Percentiles rank a stretch among this genome's conserved stretches.
These are phyloP conservation scores for Mycena vitilis DNA, from an alignment of 768 basidiomycete genomes.

Conservation along the genomic window DNA sequence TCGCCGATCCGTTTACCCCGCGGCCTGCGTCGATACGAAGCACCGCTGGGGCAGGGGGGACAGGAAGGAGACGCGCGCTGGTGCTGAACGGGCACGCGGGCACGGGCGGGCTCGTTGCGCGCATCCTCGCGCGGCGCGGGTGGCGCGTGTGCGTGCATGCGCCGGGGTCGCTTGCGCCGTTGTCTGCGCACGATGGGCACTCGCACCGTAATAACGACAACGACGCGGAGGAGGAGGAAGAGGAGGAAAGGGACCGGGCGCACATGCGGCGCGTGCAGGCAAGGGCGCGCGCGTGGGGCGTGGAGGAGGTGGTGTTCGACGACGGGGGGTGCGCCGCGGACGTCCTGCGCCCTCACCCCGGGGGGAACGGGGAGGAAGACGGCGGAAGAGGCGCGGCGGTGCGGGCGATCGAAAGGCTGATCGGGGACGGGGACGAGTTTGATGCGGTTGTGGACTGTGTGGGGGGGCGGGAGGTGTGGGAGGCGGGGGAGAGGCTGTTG, in stretches of 20 bases:
- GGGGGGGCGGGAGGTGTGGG: constrained; percentile 85
- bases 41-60: background rate
- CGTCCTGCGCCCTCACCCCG: constrained; percentile 18
- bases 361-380: constrained; percentile 42
- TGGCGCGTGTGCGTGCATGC: constrained; percentile 83
- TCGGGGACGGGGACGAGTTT: constrained; percentile 68
- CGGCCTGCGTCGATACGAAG: constrained; percentile 1
- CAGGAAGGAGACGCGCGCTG: constrained; percentile 53
- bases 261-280: constrained; percentile 63
- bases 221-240: constrained; percentile 41
- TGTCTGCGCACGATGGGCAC: too few species aligned
- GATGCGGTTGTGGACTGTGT: constrained; percentile 88
- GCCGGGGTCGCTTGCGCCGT: constrained; percentile 46
- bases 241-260: constrained; percentile 51
- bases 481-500: constrained; percentile 75
- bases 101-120: constrained; percentile 78
- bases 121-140: constrained; percentile 77
- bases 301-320: constrained; percentile 82
- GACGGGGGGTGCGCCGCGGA: constrained; percentile 51
- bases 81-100: constrained; percentile 83
- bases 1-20: background rate
- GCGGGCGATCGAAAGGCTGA: constrained; percentile 63
- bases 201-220: too few species aligned
- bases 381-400: constrained; percentile 59
- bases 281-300: constrained; percentile 75